These are phyloP conservation scores for Trametes cingulata DNA, from an alignment of 768 basidiomycete genomes.

Conservation along the genomic window DNA sequence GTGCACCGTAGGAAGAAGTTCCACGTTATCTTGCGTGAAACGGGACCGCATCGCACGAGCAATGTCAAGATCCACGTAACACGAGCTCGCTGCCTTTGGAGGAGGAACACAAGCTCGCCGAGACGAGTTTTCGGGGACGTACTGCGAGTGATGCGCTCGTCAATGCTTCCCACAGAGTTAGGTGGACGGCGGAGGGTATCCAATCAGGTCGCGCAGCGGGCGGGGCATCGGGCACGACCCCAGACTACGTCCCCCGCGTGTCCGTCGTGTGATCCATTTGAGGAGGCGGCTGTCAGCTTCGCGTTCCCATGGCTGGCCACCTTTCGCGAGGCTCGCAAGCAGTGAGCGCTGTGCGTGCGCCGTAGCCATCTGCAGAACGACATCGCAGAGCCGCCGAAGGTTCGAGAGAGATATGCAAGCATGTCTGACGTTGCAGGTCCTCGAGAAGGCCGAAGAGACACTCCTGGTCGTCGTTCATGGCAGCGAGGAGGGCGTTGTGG, in stretches of 20 bases:
- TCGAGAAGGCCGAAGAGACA: neutral
- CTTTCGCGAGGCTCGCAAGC: neutral
- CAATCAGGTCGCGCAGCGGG: conserved; percentile 18
- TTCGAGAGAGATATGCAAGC: neutral
- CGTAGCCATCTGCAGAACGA: neutral
- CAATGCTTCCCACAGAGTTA: conserved; percentile 7
- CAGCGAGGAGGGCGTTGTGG: neutral
- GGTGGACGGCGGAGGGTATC: conserved; percentile 1
- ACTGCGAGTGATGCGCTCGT: neutral
- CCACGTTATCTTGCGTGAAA: neutral
- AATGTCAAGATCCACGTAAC: neutral
- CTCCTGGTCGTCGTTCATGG: neutral
- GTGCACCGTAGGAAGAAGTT: neutral
- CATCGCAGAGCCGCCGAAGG: neutral
- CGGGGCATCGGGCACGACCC: conserved; percentile 19
- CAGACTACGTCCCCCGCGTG: conserved; percentile 11
- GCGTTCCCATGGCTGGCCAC: conserved; percentile 16
- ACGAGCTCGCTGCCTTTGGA: neutral
- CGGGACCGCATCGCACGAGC: neutral
- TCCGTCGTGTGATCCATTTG: conserved; percentile 17
- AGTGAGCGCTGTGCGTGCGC: conserved; percentile 13
- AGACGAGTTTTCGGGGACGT: neutral
- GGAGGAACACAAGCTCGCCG: neutral
- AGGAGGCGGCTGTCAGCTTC: conserved; percentile 20
- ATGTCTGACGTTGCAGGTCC: neutral